Evolutionary conservation across 2,329 filamentous ascomycete genomes (phyloP), one percentile per base, ranked within the genome.

Genomic region (Exophiala sideris): DNA sequence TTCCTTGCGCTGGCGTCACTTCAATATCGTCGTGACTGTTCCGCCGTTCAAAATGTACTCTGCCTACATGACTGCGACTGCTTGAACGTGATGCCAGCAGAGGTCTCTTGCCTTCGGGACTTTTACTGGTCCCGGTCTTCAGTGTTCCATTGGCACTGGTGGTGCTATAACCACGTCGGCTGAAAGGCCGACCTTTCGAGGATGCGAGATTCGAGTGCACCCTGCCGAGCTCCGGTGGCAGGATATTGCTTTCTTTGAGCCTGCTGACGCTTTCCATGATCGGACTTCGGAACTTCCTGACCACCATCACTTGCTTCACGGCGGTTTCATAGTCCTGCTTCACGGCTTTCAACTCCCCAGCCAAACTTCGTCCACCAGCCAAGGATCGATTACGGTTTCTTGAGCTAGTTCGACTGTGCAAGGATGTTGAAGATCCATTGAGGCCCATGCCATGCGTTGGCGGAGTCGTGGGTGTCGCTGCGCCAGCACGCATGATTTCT

Each of bases 271-370:
- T 76, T 56, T 75, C 71, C 7, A 67, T 66, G 2, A 72, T 70
- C 4, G 74, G 74, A 20, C 69, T 72, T 51, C 72, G 71, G 57
- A 77, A 77, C 16, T 73, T 69, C 45, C 71, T 70, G 7, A 76
- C 73, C 5, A 76, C 74, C 33, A 66, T 71, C 36, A 76, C 65
- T 56, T 76, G 74, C 38, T 70, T 62, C 5, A 71, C 64, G 4
- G 67, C 69, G 51, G 70, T 74, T 54, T 76, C 74, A 57, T 75
- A 76, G n/a, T 70, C 68, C 70, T 46, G 67, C 60, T 66, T 74
- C 68, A 55, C 62, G 65, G 55, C 70, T 67, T 59, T 69, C 66
- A 44, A 61, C 57, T 55, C 61, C 52, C 16, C 60, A 62, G 16
- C 18, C 46, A 59, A 38, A 51, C 39, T 34, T 42, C 51, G 45